Evolutionary conservation across 495 filamentous ascomycete genomes (phyloP).

Genomic region (Aspergillus panamensis): DNA sequence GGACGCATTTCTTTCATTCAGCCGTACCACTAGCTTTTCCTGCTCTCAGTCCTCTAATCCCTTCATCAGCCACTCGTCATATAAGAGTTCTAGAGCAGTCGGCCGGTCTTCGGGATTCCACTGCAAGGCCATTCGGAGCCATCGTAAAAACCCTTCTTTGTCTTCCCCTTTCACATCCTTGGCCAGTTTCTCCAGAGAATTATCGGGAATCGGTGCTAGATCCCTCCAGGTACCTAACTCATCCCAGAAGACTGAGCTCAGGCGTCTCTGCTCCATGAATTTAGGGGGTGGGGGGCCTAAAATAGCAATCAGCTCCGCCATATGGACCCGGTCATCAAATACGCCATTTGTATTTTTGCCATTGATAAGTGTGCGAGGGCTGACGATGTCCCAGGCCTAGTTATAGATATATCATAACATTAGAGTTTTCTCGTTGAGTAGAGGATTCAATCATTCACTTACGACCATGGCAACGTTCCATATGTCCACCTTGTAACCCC

Average conservation of each 20-base stretch:
- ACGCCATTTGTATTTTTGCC: slow-evolving; percentile 17
- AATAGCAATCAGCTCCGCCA: slow-evolving; percentile 39
- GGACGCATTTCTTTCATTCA: too few species aligned
- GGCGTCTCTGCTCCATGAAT: slow-evolving; percentile 25
- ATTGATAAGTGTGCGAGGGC: slow-evolving; percentile 16
- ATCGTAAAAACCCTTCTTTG: slow-evolving; percentile 37
- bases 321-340: slow-evolving; percentile 29
- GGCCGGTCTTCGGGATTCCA: slow-evolving; percentile 42
- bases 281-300: slow-evolving; percentile 39
- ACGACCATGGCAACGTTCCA: slow-evolving; percentile 45
- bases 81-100: slow-evolving; percentile 37
- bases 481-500: slow-evolving; percentile 39
- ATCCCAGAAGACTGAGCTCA: slow-evolving; percentile 25
- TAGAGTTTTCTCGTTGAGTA: neutral
- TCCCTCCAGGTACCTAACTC: slow-evolving; percentile 25
- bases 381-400: slow-evolving; percentile 23
- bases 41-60: too few species aligned
- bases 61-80: slow-evolving; percentile 40
- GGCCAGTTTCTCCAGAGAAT: slow-evolving; percentile 14
- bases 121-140: slow-evolving; percentile 39
- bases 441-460: slow-evolving; percentile 9
- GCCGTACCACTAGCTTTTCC: too few species aligned
- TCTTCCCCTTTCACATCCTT: slow-evolving; percentile 25
- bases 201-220: slow-evolving; percentile 21
- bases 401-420: too few species aligned